phyloP scores from a whole-genome alignment of 1,139 yeast species.

The Komagataea norvegica region DNA sequence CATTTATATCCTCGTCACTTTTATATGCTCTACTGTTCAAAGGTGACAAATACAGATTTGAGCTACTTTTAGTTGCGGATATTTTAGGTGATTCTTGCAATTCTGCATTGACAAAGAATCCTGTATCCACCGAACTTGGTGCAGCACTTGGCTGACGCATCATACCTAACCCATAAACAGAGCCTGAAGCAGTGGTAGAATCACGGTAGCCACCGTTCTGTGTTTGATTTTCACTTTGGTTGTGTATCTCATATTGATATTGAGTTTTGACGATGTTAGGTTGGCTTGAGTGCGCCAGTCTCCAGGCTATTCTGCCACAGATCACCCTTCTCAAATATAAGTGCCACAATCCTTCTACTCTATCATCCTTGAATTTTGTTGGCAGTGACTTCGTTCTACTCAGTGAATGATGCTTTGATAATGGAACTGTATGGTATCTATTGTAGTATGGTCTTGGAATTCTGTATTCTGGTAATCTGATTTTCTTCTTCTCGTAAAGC shows the following conservation, averaged over 20 bases:
- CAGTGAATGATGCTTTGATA: constrained; percentile 9
- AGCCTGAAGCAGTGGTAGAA: too few species aligned
- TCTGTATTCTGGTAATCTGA: constrained; percentile 12
- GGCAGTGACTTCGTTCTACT: constrained; percentile 23
- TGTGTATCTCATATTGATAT: background rate
- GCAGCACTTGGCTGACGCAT: constrained; percentile 9
- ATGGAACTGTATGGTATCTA: constrained; percentile 17
- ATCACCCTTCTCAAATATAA: constrained; percentile 26
- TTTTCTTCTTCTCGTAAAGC: background rate
- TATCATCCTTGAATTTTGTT: constrained; percentile 12
- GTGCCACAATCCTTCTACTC: constrained; percentile 26
- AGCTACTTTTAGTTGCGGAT: constrained; percentile 7
- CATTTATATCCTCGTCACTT: constrained; percentile 1
- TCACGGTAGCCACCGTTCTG: too few species aligned
- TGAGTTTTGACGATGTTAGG: constrained; percentile 5
- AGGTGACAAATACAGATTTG: too few species aligned
- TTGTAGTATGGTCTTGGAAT: constrained; percentile 14
- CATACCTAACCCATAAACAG: too few species aligned
- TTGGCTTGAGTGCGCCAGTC: constrained; percentile 20
- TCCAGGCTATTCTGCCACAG: constrained; percentile 26
- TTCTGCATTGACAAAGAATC: constrained; percentile 17
- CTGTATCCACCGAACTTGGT: constrained; percentile 23
- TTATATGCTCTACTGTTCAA: background rate
- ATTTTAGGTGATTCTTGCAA: constrained; percentile 4
- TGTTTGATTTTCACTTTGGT: too few species aligned